A percentile compares a stretch with the other conserved stretches of the same genome.
Conservation (phyloP, 176 grass and related monocot genomes). For the Olyra latifolia region DNA sequence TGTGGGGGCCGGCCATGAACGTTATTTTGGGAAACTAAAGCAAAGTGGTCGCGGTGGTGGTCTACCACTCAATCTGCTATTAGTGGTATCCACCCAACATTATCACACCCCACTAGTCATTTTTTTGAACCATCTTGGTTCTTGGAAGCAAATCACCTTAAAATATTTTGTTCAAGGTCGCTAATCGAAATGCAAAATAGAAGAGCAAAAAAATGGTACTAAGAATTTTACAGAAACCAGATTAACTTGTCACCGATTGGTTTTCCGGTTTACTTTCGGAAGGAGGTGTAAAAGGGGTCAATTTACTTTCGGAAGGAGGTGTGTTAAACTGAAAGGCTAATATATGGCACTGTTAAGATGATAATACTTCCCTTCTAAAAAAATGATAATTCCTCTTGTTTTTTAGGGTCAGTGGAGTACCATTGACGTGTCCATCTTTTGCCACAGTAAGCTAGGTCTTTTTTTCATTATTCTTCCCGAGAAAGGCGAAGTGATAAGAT, state of each 20-base stretch:
- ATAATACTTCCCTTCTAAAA: not conserved
- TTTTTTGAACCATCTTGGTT: not conserved
- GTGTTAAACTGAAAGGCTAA: not conserved
- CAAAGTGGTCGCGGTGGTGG: constrained; percentile 15
- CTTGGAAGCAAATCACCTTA: not conserved
- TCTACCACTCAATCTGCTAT: constrained; percentile 12
- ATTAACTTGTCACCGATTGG: not conserved
- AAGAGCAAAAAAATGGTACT: not conserved
- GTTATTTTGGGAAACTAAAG: constrained; percentile 13
- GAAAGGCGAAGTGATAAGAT: constrained; percentile 30
- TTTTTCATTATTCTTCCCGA: constrained; percentile 19
- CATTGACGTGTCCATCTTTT: not conserved
- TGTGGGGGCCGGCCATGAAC: constrained; percentile 1
- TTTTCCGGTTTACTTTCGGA: not conserved
- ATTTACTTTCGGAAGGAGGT: not conserved
- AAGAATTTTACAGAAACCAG: not conserved
- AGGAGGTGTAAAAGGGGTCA: not conserved
- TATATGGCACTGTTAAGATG: not conserved
- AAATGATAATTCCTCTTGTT: no score
- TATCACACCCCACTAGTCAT: constrained; percentile 33
- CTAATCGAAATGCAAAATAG: not conserved
- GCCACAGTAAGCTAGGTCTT: constrained; percentile 13
- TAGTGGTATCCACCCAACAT: constrained; percentile 42
- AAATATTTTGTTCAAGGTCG: not conserved
- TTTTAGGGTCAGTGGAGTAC: not conserved